Base-by-base conservation (phyloP, 2,329 filamentous ascomycete species). In the Drechslerella dactyloides region DNA sequence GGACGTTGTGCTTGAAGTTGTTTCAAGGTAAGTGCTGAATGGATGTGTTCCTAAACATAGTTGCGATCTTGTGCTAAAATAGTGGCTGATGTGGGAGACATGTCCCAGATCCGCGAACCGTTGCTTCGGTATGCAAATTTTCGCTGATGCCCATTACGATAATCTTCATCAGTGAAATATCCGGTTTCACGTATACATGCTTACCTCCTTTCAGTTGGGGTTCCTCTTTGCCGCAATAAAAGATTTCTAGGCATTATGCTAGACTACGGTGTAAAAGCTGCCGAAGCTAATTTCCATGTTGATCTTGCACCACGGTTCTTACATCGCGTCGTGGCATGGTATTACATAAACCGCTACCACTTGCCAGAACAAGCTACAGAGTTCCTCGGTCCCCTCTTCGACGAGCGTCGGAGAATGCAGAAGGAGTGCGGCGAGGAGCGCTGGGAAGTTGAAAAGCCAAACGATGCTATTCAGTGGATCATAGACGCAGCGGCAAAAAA, bases 401-500 rank as follows among this genome's bases (percentile, higher is more conserved):
- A 55, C 1, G 59, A 55, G 17, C 59, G 59, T 15, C 30, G 44
- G 17, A 30, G 40, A 15, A 48, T 46, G 24, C 23, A 52, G 11
- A 23, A 55, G 11, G 37, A 55, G 11, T 30, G 30, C 15, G 59
- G 51, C 0, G 50, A 73, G 7, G 69, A 69, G 10, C 64, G 73
- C 53, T 69, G 69, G 37, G 15, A 37, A 15, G 15, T 40, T 17
- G 54, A 55, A 30, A 50, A 58, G 3, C 51, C 74, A 42, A 64
- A 75, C 30, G 74, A 75, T 15, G 69, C 62, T 5, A 73, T 75
- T 30, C 73, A 73, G 58, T 75, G 72, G 72, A 59, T 74, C 24
- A 46, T 73, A 2, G 74, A 75, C 27, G 55, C 37, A 10, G 69
- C 70, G 4, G 33, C 58, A 21, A 69, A 64, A 37, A 62, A 58